Evolutionary conservation across 1,284 basidiomycete species (phyloP), one percentile per base, ranked within the genome.

Genomic region (Cystobasidium slooffiae): DNA sequence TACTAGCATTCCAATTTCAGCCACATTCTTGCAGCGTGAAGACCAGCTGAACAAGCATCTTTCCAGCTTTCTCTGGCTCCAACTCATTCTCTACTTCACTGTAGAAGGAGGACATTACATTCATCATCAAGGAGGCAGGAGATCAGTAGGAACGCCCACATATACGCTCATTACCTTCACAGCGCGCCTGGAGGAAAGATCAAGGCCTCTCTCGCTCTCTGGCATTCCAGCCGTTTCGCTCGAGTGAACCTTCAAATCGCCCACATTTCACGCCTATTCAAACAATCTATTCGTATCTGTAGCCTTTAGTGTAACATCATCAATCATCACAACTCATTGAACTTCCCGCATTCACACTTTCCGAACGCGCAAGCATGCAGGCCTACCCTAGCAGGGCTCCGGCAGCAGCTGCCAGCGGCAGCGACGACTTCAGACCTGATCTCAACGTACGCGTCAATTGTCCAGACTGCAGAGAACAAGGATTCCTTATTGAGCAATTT

Each of bases 401-500:
- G 16, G 51, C 58, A 1, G 52, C 49, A 9, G 37, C 62, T 16
- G 10, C 63, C 9, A 31, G 31, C 31, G 51, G 22, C 43, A 59
- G 53, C 66, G 70, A 66, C 63, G 52, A 53, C 14, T 73, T 39
- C 63, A 64, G 70, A 46, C 70, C 70, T 41, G 70, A 73, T 41
- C 70, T 73, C 72, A 90, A 92, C 69, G 92, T 96, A 77, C 90
- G 92, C 58, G 88, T 96, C 78, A 91, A 94, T 78, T 98, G 96
- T 81, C 94, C 93, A 31, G 94, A 98, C 80, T 98, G 96, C 85
- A 87, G 90, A 83, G 90, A 91, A 75, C 92, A 93, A 79, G 93
- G 94, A 16, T 91, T 96, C 78, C 93, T 99, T 80, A 88, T 95
- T 79, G 97, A 99, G 85, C 94, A 98, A 84, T 98, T 97, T 84